Base-by-base conservation (phyloP, 2,329 filamentous ascomycete species). In the Hypoxylon sp. region DNA sequence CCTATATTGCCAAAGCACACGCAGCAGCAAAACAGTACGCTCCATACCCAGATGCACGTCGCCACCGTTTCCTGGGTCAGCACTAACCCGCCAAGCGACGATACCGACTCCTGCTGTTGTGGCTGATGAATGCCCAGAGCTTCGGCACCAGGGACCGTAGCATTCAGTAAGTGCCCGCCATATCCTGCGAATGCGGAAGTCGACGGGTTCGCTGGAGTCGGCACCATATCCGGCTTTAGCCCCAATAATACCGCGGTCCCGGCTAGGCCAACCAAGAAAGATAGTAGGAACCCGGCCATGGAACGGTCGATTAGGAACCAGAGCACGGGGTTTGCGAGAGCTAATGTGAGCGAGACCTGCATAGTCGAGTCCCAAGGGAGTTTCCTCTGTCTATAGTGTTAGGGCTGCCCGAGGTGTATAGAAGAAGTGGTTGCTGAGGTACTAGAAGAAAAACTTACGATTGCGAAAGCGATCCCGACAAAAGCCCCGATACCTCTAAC, bases 231-330 rank as follows among this genome's bases (percentile, higher is more conserved):
- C 1, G 94, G 92, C 74, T 94, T 91, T 35, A 95, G 85, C 13
- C 90, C 87, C 64, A 97, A 86, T 17, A 97, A 83, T 14, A 94
- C 80, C 13, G 88, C 86, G 9, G 94, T 94, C 6, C 95, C 94
- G 0, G 87, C 82, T 26, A 95, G 78, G 1, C 93, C 92, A 10
- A 97, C 90, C 1, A 88, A 82, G 13, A 90, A 85, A 0, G 93
- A 94, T 61, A 98, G 87, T 35, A 96, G 82, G 73, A 98, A 92
- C 3, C 96, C 96, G 0, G 94, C 88, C 72, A 90, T 90, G 51
- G 94, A 96, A 55, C 95, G 92, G 81, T 99, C 96, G 76, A 99
- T 92, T 24, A 98, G 85, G 81, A 97, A 99, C 96, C 96, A 99
- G 17, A 99, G 84, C 9, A 96, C 92, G 1, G 96, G 95, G 78